phyloP scores from a whole-genome alignment of 1,139 yeast genomes.

The Schizosaccharomyces versatilis region DNA sequence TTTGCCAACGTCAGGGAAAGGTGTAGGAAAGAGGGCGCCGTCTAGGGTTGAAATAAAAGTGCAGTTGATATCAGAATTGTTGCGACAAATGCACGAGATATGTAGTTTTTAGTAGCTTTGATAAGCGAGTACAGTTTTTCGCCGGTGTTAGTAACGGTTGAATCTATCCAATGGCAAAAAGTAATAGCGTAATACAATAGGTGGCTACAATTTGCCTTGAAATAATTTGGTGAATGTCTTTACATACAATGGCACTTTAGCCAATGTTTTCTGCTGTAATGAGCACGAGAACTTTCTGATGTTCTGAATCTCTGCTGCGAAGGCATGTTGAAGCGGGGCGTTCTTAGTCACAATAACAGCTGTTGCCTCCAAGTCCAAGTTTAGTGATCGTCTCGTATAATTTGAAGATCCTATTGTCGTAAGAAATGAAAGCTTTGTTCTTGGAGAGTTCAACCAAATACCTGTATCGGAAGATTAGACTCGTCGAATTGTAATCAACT shows the following conservation, averaged over 20 bases:
- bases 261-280: conserved; percentile 9
- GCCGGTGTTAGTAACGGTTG: too few species aligned
- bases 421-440: conserved; percentile 32
- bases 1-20: too few species aligned
- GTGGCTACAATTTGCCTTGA: neutral
- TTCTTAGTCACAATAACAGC: conserved; percentile 59
- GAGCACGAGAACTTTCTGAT: conserved; percentile 22
- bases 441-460: neutral
- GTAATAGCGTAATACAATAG: neutral
- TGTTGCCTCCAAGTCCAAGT: conserved; percentile 71
- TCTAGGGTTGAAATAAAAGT: too few species aligned
- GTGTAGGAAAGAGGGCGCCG: too few species aligned
- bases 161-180: too few species aligned
- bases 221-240: neutral
- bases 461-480: too few species aligned
- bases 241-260: conserved; percentile 1
- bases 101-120: too few species aligned
- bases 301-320: conserved; percentile 44
- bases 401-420: conserved; percentile 84
- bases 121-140: too few species aligned
- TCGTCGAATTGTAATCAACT: too few species aligned
- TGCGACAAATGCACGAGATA: too few species aligned
- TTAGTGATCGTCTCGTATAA: conserved; percentile 75
- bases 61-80: too few species aligned
- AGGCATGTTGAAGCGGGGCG: conserved; percentile 30